phyloP scores from a whole-genome alignment of 805 yeast genomes.

The Kodamaea sagamina region DNA sequence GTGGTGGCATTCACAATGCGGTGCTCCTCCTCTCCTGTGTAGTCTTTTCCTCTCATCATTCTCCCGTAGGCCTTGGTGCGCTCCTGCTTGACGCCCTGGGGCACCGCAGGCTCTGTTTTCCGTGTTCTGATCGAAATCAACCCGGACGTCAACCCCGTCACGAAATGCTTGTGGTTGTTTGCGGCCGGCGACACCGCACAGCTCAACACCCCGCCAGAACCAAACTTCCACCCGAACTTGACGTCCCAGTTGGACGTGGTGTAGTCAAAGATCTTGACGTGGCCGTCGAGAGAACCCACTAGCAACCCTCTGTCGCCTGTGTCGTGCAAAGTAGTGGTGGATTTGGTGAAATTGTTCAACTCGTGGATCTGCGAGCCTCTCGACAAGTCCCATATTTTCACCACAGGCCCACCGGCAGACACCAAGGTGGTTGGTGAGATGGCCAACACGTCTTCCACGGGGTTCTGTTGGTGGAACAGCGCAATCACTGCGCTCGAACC shows the following conservation, averaged over 20 bases:
- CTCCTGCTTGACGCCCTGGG: conserved; percentile 49
- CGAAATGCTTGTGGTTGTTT: conserved; percentile 71
- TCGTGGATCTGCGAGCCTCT: conserved; percentile 72
- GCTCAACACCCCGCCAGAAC: conserved; percentile 80
- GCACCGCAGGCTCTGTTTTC: conserved; percentile 61
- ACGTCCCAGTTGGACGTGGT: conserved; percentile 75
- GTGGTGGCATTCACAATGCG: conserved; percentile 61
- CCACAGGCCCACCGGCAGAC: conserved; percentile 76
- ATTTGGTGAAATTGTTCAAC: conserved; percentile 85
- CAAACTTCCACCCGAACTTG: conserved; percentile 96
- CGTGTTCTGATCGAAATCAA: conserved; percentile 85
- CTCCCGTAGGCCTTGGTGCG: conserved; percentile 69
- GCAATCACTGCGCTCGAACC: conserved; percentile 52
- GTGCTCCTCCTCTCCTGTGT: conserved; percentile 86
- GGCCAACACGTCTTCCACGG: conserved; percentile 83
- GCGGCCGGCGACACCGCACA: conserved; percentile 85
- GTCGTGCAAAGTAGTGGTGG: conserved; percentile 80
- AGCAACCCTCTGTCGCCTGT: conserved; percentile 78
- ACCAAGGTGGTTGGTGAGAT: conserved; percentile 73
- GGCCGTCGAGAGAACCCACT: conserved; percentile 96
- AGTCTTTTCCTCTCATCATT: conserved; percentile 89
- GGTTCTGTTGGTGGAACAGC: conserved; percentile 67
- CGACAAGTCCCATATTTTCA: conserved; percentile 90
- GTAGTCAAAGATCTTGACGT: conserved; percentile 90
- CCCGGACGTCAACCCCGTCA: conserved; percentile 87